Evolutionary conservation across 2,329 filamentous ascomycete genomes (phyloP), one percentile per base, ranked within the genome.

Genomic region (Ceratocystis lukuohia): DNA sequence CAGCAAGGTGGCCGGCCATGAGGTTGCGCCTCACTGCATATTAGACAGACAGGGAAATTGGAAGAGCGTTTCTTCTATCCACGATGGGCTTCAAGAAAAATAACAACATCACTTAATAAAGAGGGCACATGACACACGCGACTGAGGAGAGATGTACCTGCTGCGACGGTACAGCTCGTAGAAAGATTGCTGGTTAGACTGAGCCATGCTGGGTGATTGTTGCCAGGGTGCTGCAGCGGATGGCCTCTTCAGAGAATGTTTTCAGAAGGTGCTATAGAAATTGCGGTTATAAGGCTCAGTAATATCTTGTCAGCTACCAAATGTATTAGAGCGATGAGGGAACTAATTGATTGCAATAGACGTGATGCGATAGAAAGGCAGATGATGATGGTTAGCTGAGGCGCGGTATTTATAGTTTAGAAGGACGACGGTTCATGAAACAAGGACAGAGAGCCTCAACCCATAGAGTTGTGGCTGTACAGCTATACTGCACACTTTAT

Each of bases 121-220:
- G n/a, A 59, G 56, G 56, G 12, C 56, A 59, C 56, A 59, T n/a
- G 56, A 59, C 56, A 59, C 56, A 59, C 28, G 56, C 25, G 56
- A 8, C 56, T 37, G 56, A 61, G 66, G 48, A 68, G 50, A 28
- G 61, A 65, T 77, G 76, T 90, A 97, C 94, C 93, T 97, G 85
- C 91, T 96, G 80, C 92, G 88, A 73, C 94, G 90, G 78, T 99
- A 99, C 74, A 99, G 87, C 84, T 99, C 94, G 78, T 97, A 99
- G 80, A 83, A 87, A 44, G 82, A 82, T 75, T 84, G 81, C 69
- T 76, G 61, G 33, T 65, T 64, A 62, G 64, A 64, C 56, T 67
- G 64, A 25, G 64, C 64, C 62, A 66, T 69, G 10, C 3, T 64
- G 50, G 41, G 28, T 17, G 63, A 10, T 53, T 61, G 46, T 12